Conservation (phyloP, 75 land plant species). For the Cupressus sempervirens region DNA sequence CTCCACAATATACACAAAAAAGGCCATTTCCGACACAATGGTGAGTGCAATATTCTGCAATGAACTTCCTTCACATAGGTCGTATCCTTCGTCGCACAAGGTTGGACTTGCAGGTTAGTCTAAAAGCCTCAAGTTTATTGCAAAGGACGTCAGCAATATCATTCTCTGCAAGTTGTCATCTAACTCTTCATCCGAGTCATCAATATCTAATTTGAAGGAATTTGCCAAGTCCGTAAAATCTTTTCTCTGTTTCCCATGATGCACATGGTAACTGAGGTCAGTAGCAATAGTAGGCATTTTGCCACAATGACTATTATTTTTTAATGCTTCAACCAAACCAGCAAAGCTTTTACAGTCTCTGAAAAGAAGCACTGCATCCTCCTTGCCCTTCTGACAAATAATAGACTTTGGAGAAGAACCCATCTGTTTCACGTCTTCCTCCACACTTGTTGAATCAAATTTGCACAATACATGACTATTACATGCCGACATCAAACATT, state of each 20-base stretch:
- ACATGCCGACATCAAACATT: neutral
- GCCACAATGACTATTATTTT: neutral
- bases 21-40: too few relatives aligned
- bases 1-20: too few relatives aligned
- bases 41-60: too few relatives aligned
- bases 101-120: too few relatives aligned
- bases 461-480: neutral
- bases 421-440: neutral
- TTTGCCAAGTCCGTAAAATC: neutral
- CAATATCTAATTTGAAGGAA: too few relatives aligned
- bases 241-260: neutral
- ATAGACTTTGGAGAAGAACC: constrained; percentile 4
- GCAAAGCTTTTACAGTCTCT: constrained; percentile 7
- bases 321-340: neutral
- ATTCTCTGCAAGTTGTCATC: too few relatives aligned
- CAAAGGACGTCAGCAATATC: too few relatives aligned
- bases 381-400: neutral
- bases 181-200: too few relatives aligned
- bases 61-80: too few relatives aligned
- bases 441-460: neutral
- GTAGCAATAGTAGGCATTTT: neutral
- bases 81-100: too few relatives aligned
- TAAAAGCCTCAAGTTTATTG: too few relatives aligned
- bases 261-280: neutral
- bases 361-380: neutral